Evolutionary conservation across 129 eudicot species (phyloP).

Genomic region (Flaveria brownii): DNA sequence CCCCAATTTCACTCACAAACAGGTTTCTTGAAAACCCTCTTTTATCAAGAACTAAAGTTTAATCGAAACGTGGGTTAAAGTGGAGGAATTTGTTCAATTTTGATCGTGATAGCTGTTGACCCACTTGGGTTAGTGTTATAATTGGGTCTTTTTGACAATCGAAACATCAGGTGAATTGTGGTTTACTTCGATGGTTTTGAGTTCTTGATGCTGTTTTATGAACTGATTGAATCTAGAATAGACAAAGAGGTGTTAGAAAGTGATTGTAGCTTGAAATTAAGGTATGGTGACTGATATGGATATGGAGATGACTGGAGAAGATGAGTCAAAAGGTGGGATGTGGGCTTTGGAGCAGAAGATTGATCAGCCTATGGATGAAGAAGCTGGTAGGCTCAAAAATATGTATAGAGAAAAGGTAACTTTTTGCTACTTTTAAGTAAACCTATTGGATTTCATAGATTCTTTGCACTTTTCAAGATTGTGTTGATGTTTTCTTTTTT

Average conservation of each 20-base stretch:
- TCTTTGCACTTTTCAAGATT: conserved; percentile 13
- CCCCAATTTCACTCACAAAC: conserved; percentile 27
- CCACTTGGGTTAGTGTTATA: conserved; percentile 31
- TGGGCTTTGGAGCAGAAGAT: conserved; percentile 94
- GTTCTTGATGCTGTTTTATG: conserved; percentile 23
- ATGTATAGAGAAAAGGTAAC: conserved; percentile 83
- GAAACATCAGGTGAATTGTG: conserved; percentile 18
- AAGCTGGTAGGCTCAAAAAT: conserved; percentile 78
- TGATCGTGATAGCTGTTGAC: conserved; percentile 19
- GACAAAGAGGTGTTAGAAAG: conserved; percentile 31
- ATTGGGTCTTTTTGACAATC: conserved; percentile 24
- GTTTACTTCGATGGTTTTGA: background rate
- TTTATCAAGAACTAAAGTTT: conserved; percentile 14
- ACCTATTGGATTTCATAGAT: background rate
- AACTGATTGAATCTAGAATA: conserved; percentile 15
- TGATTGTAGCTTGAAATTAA: background rate
- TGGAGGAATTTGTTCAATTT: conserved; percentile 14
- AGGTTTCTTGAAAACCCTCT: conserved; percentile 14
- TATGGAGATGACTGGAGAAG: conserved; percentile 48
- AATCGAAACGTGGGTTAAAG: conserved; percentile 1
- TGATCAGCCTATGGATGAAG: conserved; percentile 99
- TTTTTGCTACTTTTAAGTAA: conserved; percentile 19
- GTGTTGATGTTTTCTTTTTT: background rate
- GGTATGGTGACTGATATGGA: conserved; percentile 47
- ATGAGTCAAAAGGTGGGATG: conserved; percentile 74